Evolutionary conservation across 169 alveolate species (phyloP), one percentile per base, ranked within the genome.

Genomic region (Fabrea salina): DNA sequence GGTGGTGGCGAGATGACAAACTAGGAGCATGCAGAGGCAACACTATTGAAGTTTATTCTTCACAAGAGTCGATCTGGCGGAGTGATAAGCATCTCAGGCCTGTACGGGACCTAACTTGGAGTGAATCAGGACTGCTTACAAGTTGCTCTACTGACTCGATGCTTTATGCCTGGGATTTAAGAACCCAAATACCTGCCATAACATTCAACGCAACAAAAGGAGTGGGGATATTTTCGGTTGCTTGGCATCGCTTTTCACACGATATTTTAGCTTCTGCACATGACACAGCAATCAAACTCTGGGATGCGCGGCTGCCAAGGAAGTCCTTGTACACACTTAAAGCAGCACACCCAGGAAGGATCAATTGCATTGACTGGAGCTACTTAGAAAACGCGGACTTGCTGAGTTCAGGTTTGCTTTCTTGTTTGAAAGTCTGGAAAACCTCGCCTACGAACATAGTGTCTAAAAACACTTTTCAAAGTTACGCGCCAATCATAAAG

Each of bases 301-400:
- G 74, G 74, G 74, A 61, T 61, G 74, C 74, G 16, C 11, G 74
- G 16, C 39, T 61, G n/a, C 50, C 74, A 11, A 61, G 32, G 39
- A 61, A 61, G 39, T 61, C 74, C 13, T 16, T 61, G 25, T 11
- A 25, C 8, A 61, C 74, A 32, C 54, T 61, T 16, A 27, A 30
- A 61, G n/a, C 51, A 1, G 74, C 74, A 2, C 74, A 61, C 3
- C 74, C 74, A 61, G 74, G 74, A 37, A 27, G 74, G 22, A 61
- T 61, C 50, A 16, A 35, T 0, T 16, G 50, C 32, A 13, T 61
- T 11, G 74, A 61, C 25, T 61, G 74, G 74, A 16, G 25, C 39
- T 27, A 27, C 39, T 16, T n/a, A 30, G n/a, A 16, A 16, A 32
- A 27, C 50, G 8, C n/a, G 16, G 19, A 47, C 16, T 47, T 47